Percentiles rank a stretch among this genome's conserved stretches.
phyloP scores from a whole-genome alignment of 345 rosid genomes.

The Geranium rotundifolium region DNA sequence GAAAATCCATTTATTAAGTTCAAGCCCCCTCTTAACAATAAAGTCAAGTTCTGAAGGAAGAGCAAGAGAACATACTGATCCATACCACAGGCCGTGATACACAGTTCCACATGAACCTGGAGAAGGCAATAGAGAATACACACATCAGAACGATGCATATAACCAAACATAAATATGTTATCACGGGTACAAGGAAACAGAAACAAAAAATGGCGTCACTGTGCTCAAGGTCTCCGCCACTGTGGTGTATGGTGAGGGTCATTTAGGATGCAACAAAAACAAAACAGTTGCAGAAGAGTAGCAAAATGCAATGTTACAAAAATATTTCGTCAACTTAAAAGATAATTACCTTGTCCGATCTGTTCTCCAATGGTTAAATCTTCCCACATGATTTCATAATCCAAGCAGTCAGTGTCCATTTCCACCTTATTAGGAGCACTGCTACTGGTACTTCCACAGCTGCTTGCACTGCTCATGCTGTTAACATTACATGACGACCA shows the following conservation, averaged over 20 bases:
- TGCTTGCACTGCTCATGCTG: slow-evolving; percentile 90
- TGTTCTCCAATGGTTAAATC: slow-evolving; percentile 77
- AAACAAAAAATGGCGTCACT: too few relatives aligned
- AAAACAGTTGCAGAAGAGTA: too few relatives aligned
- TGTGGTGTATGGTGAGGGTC: too few relatives aligned
- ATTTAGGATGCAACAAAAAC: too few relatives aligned
- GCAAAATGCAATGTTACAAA: too few relatives aligned
- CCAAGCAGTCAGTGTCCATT: slow-evolving; percentile 59
- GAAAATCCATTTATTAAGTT: background rate
- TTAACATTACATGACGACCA: slow-evolving; percentile 77
- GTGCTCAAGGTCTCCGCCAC: too few relatives aligned
- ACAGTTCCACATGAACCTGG: slow-evolving; percentile 99
- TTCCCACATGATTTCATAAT: slow-evolving; percentile 89
- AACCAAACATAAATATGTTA: background rate
- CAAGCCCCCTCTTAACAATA: slow-evolving; percentile 3
- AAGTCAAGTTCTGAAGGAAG: slow-evolving; percentile 19
- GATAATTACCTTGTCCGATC: slow-evolving; percentile 75
- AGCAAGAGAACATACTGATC: slow-evolving; percentile 79
- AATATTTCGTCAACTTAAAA: background rate
- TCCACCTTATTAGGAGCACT: slow-evolving; percentile 70
- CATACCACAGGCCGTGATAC: slow-evolving; percentile 96
- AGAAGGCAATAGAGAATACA: slow-evolving; percentile 11
- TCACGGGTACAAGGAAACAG: too few relatives aligned
- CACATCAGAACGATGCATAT: slow-evolving; percentile 13
- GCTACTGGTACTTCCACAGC: slow-evolving; percentile 79